These are phyloP conservation scores for Teratosphaeria viscida DNA, from an alignment of 2,329 filamentous ascomycete genomes.

Conservation along the genomic window DNA sequence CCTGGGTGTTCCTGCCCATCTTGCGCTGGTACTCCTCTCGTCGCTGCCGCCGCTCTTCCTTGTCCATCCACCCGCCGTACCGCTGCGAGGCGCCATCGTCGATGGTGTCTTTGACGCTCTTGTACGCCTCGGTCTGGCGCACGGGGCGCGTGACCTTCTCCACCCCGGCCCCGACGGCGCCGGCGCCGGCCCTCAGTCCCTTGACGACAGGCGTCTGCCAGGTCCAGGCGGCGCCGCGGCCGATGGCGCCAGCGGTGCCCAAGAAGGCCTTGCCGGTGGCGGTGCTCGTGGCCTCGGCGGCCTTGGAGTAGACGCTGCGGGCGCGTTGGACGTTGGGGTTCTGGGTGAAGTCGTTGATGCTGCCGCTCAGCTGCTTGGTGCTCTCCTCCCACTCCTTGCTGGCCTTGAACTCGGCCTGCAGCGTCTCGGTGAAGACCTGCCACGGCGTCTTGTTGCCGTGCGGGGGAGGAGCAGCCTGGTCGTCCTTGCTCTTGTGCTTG, in stretches of 20 bases:
- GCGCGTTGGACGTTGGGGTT: conserved; percentile 84
- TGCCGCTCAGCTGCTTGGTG: conserved; percentile 84
- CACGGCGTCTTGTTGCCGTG: conserved; percentile 97
- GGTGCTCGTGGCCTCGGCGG: conserved; percentile 69
- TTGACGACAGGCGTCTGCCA: conserved; percentile 95
- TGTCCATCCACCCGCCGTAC: conserved; percentile 94
- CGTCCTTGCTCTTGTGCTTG: conserved; percentile 38
- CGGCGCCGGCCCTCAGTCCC: conserved; percentile 76
- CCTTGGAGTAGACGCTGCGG: conserved; percentile 74
- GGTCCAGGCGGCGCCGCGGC: conserved; percentile 87
- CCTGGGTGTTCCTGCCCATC: conserved; percentile 30
- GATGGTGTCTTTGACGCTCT: conserved; percentile 85
- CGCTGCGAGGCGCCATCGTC: conserved; percentile 93
- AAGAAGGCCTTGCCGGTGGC: conserved; percentile 74
- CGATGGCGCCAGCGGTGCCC: conserved; percentile 73
- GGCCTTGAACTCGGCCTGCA: conserved; percentile 84
- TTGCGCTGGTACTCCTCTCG: conserved; percentile 62
- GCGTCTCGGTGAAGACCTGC: conserved; percentile 98
- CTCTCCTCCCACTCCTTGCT: conserved; percentile 99
- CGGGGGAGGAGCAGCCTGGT: conserved; percentile 62
- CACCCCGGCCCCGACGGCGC: conserved; percentile 71
- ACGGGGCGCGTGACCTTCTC: conserved; percentile 95
- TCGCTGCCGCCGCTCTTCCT: conserved; percentile 77
- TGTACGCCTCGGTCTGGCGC: conserved; percentile 87
- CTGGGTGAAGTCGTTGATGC: conserved; percentile 83